Percentiles rank a stretch among this genome's conserved stretches.
Evolutionary conservation across 1,284 basidiomycete genomes (phyloP).

Genomic region (Rhodotorula mucilaginosa): DNA sequence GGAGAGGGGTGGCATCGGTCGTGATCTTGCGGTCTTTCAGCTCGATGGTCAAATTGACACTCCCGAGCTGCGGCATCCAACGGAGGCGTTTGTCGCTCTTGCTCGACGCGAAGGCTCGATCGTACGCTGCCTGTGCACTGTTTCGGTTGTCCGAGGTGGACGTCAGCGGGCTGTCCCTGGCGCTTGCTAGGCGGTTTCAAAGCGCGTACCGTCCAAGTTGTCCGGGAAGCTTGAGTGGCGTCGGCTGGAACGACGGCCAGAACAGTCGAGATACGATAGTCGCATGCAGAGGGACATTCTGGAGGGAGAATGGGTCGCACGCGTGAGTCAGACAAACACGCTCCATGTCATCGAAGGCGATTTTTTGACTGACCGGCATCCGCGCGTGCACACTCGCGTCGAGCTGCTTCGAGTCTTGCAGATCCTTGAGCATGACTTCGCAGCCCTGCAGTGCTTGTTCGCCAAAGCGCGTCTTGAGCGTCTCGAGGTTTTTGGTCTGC

Average conservation of each 20-base stretch:
- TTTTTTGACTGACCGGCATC: background rate
- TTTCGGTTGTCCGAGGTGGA: background rate
- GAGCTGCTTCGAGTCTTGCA: conserved; percentile 85
- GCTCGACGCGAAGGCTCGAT: conserved; percentile 69
- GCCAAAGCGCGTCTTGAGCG: conserved; percentile 88
- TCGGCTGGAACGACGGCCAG: conserved; percentile 79
- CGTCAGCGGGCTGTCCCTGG: too few species aligned
- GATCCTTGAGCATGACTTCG: conserved; percentile 93
- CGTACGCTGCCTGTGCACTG: conserved; percentile 72
- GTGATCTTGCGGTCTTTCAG: conserved; percentile 72
- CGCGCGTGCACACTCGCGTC: conserved; percentile 74
- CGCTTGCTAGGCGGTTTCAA: background rate
- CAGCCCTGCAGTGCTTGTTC: conserved; percentile 85
- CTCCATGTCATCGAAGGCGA: background rate
- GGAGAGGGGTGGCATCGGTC: conserved; percentile 76
- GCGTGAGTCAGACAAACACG: background rate
- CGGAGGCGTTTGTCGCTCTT: conserved; percentile 85
- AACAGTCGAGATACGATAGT: conserved; percentile 88
- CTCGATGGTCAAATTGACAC: conserved; percentile 71
- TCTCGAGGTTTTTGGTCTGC: conserved; percentile 84
- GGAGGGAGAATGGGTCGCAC: background rate
- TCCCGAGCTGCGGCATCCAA: conserved; percentile 83
- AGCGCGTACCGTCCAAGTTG: conserved; percentile 68
- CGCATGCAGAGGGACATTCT: conserved; percentile 66
- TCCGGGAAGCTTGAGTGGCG: conserved; percentile 72